Evolutionary conservation across 345 rosid species (phyloP).

Genomic region (Theobroma cacao): DNA sequence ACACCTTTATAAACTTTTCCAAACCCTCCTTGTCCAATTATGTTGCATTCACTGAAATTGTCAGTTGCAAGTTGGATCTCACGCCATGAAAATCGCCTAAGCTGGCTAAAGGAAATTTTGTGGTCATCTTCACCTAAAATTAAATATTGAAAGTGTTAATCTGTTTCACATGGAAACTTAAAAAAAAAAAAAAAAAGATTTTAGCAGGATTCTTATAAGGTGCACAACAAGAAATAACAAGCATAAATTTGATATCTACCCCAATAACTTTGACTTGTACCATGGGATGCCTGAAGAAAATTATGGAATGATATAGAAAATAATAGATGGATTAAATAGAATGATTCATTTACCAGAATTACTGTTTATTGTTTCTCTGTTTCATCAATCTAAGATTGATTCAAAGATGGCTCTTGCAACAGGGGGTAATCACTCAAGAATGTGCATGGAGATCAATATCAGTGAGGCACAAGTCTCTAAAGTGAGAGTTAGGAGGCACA

Average conservation of each 20-base stretch:
- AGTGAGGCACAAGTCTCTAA: background rate
- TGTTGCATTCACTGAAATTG: slow-evolving; percentile 68
- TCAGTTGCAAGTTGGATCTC: slow-evolving; percentile 82
- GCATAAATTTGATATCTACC: background rate
- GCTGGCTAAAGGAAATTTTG: slow-evolving; percentile 63
- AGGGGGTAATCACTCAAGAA: background rate
- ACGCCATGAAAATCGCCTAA: slow-evolving; percentile 71
- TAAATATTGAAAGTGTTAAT: background rate
- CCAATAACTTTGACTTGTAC: background rate
- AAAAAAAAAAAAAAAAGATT: background rate
- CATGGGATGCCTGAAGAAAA: background rate
- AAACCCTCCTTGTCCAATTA: slow-evolving; percentile 93
- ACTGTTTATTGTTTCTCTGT: background rate
- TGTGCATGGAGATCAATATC: background rate
- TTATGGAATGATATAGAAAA: background rate
- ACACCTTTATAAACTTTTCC: slow-evolving; percentile 89
- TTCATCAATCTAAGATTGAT: background rate
- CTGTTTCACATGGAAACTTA: background rate
- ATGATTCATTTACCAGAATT: background rate
- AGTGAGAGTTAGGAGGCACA: background rate
- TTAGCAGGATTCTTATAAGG: background rate
- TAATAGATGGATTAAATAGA: background rate
- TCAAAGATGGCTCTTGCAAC: background rate
- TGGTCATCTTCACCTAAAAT: slow-evolving; percentile 72
- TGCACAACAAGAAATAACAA: background rate